Evolutionary conservation across 176 grass and related monocot genomes (phyloP).

Genomic region (Carex cristatella): DNA sequence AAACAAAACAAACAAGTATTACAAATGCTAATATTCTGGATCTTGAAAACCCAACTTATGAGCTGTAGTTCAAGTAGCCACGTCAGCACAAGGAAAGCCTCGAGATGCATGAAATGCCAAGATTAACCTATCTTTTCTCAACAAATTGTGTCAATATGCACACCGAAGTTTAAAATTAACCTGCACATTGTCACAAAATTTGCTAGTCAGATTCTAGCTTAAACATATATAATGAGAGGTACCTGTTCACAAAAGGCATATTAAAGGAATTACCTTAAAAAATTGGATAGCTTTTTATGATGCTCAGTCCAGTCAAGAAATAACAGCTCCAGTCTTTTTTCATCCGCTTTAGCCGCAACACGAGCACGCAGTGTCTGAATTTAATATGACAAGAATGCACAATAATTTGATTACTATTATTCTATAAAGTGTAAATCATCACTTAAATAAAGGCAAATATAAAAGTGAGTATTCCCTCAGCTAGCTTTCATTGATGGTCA

Average conservation of each 20-base stretch:
- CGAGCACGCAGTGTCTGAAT: slow-evolving; percentile 70
- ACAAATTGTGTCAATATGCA: slow-evolving; percentile 99
- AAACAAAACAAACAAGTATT: slow-evolving; percentile 30
- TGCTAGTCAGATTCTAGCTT: not conserved
- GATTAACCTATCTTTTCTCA: slow-evolving; percentile 86
- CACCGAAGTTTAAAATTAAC: slow-evolving; percentile 99
- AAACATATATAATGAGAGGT: slow-evolving; percentile 23
- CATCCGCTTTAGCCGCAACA: slow-evolving; percentile 92
- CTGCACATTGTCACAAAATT: slow-evolving; percentile 36
- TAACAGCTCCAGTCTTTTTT: slow-evolving; percentile 87
- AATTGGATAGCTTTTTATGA: slow-evolving; percentile 97
- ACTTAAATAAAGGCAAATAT: not conserved
- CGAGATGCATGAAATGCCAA: slow-evolving; percentile 46
- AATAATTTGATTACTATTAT: slow-evolving; percentile 5
- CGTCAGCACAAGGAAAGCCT: slow-evolving; percentile 30
- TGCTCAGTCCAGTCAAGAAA: slow-evolving; percentile 92
- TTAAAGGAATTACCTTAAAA: slow-evolving; percentile 63
- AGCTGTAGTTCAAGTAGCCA: slow-evolving; percentile 23
- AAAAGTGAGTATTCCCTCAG: not conserved
- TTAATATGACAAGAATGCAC: slow-evolving; percentile 29
- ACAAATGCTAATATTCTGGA: slow-evolving; percentile 15
- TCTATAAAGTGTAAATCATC: not conserved
- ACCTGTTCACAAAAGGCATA: slow-evolving; percentile 30
- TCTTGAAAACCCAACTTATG: slow-evolving; percentile 16
- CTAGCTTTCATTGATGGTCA: slow-evolving; percentile 1